A percentile compares a stretch with the other conserved stretches of the same genome.
These are phyloP conservation scores for Epichloe sp. DNA, from an alignment of 2,329 filamentous ascomycete genomes.

Conservation along the genomic window DNA sequence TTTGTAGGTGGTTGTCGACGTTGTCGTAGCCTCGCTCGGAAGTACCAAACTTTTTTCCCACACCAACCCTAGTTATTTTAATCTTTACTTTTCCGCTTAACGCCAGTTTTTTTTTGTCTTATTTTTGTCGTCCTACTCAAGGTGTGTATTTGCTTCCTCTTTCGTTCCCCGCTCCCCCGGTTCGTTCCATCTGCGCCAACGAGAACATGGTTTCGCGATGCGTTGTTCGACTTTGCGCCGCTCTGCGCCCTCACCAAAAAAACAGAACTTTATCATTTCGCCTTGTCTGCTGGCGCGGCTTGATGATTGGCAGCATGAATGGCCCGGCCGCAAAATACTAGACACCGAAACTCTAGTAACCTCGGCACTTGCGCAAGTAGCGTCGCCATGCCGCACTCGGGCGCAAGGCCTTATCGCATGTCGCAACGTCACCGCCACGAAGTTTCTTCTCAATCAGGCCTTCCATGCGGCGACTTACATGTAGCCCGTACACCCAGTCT, in stretches of 20 bases:
- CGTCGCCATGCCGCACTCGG: background rate
- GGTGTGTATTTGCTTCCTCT: slow-evolving; percentile 1
- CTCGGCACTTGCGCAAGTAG: background rate
- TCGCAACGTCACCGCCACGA: background rate
- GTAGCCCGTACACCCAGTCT: background rate
- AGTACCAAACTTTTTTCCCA: background rate
- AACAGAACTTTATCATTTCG: background rate
- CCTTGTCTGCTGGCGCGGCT: background rate
- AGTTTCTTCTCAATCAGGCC: background rate
- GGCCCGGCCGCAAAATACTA: background rate
- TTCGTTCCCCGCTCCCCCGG: background rate
- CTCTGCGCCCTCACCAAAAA: background rate
- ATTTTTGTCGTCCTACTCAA: slow-evolving; percentile 1
- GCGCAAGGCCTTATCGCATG: background rate
- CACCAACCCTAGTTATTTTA: background rate
- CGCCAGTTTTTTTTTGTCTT: background rate
- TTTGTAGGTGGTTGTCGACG: slow-evolving; percentile 7
- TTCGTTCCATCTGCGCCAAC: background rate
- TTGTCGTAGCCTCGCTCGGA: slow-evolving; percentile 6
- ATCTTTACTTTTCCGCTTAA: background rate
- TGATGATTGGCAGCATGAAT: background rate
- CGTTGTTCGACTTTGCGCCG: slow-evolving; percentile 1
- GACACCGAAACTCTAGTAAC: background rate
- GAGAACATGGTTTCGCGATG: slow-evolving; percentile 3
- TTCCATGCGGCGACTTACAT: background rate